Evolutionary conservation across 2,329 filamentous ascomycete genomes (phyloP), one percentile per base, ranked within the genome.

Genomic region (Talaromyces sp.): DNA sequence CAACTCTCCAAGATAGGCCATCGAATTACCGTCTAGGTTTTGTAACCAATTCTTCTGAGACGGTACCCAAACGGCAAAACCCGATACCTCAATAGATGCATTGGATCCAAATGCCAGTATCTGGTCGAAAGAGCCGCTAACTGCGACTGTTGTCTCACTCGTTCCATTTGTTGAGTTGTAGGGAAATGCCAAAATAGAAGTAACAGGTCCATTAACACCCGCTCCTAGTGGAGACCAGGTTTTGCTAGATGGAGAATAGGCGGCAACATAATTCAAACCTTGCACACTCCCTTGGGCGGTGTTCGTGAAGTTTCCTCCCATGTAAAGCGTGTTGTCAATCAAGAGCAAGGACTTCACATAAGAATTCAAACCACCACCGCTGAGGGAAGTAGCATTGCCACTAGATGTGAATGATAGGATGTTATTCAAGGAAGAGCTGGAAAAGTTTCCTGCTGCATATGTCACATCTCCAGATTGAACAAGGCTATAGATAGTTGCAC

Each of bases 11-110:
- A 84, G 84, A 70, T 96, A 85, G 7, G 86, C 83, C 63, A 91
- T 87, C 37, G 88, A 84, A 8, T 85, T 79, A 7, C 86, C 81
- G 41, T 87, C 77, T 19, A 97, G 80, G 70, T 96, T 95, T 73
- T 92, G 87, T 16, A 99, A 83, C 95, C 95, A 99, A 74, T 95
- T 95, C 65, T 84, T 85, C 67, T 85, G 83, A 3, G 93, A 96
- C 3, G 91, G 91, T 8, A 98, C 89, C 95, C 95, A 99, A 43
- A 98, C 83, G 14, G 92, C 94, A 72, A 99, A 92, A 2, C 93
- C 93, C 60, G 87, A 78, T 0, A 88, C 90, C 9, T 84, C 72
- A 33, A 89, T 83, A 10, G 87, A 85, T 7, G 83, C 76, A 69
- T 89, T 89, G 68, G 82, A 82, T 41, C 81, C 70, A 70, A 92